phyloP scores from a whole-genome alignment of 192 early-diverging fungal genomes.

The Coemansia sp. region DNA sequence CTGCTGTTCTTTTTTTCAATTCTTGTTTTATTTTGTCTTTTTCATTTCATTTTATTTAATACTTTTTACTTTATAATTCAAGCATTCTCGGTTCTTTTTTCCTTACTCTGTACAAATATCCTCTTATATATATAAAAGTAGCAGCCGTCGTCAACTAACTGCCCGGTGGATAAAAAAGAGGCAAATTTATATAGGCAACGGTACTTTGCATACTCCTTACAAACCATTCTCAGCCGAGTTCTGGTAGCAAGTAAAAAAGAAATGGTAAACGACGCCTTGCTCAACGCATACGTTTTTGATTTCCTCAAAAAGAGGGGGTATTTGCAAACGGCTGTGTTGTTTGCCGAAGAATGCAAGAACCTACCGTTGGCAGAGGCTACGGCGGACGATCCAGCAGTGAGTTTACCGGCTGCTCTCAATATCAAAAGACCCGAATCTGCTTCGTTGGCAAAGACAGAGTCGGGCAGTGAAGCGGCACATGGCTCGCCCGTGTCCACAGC shows the following conservation, averaged over 20 bases:
- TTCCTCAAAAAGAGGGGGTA: slow-evolving; percentile 37
- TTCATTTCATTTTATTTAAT: not conserved
- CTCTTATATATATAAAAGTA: too few relatives aligned
- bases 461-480: too few relatives aligned
- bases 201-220: too few relatives aligned
- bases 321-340: slow-evolving; percentile 18
- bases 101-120: not conserved
- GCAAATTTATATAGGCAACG: too few relatives aligned
- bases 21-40: not conserved
- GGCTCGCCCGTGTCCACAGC: not conserved
- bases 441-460: too few relatives aligned
- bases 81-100: not conserved
- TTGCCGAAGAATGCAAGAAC: slow-evolving; percentile 39
- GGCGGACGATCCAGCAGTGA: slow-evolving; percentile 3
- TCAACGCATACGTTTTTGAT: slow-evolving; percentile 47
- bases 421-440: too few relatives aligned
- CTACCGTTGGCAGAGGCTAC: slow-evolving; percentile 14
- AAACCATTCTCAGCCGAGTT: too few relatives aligned
- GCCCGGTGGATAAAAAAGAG: too few relatives aligned
- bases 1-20: not conserved
- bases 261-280: slow-evolving; percentile 13
- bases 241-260: too few relatives aligned
- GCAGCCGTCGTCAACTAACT: too few relatives aligned
- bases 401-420: not conserved
- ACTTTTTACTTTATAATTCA: not conserved